Conservation (phyloP, 1,284 basidiomycete species). For the Waitea zeae region DNA sequence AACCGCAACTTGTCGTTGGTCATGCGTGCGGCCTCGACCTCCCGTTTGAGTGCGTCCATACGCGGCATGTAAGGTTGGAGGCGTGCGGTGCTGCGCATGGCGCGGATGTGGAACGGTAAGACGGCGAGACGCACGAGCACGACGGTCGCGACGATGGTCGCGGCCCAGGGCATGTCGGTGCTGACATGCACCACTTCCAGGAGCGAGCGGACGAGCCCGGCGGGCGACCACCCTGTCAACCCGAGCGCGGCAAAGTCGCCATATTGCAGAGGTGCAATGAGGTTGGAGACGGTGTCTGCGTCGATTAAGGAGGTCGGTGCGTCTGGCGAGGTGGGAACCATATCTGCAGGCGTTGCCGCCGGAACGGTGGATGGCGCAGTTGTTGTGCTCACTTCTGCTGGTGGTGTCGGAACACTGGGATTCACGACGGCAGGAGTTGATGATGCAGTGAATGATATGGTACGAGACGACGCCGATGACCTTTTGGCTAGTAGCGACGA, state of each 20-base stretch:
- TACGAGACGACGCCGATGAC: no score
- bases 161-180: slow-evolving; percentile 76
- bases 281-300: slow-evolving; percentile 4
- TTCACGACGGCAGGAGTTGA: no score
- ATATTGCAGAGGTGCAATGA: slow-evolving; percentile 37
- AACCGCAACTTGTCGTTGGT: slow-evolving; percentile 34
- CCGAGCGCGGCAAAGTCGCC: slow-evolving; percentile 73
- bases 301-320: no score
- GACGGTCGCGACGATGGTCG: slow-evolving; percentile 61
- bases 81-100: slow-evolving; percentile 51
- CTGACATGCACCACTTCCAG: slow-evolving; percentile 62
- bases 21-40: slow-evolving; percentile 19
- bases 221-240: slow-evolving; percentile 40
- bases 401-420: no score
- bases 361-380: no score
- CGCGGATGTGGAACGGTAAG: slow-evolving; percentile 53
- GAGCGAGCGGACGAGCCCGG: slow-evolving; percentile 20
- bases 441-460: no score
- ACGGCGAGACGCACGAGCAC: slow-evolving; percentile 51
- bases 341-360: no score
- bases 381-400: no score
- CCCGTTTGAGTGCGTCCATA: slow-evolving; percentile 35
- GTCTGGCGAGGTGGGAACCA: no score
- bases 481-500: no score
- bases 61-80: slow-evolving; percentile 49